Percentiles rank a stretch among this genome's conserved stretches.
Evolutionary conservation across 2,329 filamentous ascomycete species (phyloP).

Genomic region (Phyllosticta capitalensis): DNA sequence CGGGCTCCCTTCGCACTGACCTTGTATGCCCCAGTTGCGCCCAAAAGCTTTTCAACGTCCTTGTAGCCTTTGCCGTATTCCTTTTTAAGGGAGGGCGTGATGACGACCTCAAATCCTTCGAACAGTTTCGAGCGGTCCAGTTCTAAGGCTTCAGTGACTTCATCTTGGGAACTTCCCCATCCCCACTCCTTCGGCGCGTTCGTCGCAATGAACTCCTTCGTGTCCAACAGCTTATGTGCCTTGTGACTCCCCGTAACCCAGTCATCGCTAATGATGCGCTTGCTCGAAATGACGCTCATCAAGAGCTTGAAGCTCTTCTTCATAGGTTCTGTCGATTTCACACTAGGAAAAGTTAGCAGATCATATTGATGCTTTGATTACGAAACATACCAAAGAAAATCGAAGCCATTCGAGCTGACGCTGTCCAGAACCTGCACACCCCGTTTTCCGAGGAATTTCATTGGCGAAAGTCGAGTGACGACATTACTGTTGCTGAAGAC

Average conservation of each 20-base stretch:
- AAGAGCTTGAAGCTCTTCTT: conserved; percentile 32
- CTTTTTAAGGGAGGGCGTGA: conserved; percentile 33
- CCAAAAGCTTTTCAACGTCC: conserved; percentile 31
- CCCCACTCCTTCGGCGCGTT: conserved; percentile 27
- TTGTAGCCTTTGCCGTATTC: conserved; percentile 24
- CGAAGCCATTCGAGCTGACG: not conserved
- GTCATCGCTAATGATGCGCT: conserved; percentile 37
- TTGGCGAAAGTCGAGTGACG: not conserved
- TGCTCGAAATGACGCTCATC: conserved; percentile 32
- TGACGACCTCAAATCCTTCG: conserved; percentile 38
- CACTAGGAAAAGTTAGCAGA: not conserved
- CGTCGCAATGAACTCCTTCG: conserved; percentile 24
- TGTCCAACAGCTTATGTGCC: conserved; percentile 26
- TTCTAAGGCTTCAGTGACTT: conserved; percentile 23
- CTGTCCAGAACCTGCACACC: not conserved
- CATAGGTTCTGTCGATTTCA: not conserved
- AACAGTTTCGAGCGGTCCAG: conserved; percentile 37
- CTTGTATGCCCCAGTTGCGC: conserved; percentile 28
- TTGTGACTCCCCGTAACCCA: conserved; percentile 36
- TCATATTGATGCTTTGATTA: not conserved
- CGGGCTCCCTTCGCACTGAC: conserved; percentile 20
- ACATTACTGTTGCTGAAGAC: conserved; percentile 4
- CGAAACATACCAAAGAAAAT: not conserved
- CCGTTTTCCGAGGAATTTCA: not conserved
- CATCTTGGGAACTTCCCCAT: conserved; percentile 23